Conservation (phyloP, 2,329 filamentous ascomycete species). For the Ceratocystis lukuohia region DNA sequence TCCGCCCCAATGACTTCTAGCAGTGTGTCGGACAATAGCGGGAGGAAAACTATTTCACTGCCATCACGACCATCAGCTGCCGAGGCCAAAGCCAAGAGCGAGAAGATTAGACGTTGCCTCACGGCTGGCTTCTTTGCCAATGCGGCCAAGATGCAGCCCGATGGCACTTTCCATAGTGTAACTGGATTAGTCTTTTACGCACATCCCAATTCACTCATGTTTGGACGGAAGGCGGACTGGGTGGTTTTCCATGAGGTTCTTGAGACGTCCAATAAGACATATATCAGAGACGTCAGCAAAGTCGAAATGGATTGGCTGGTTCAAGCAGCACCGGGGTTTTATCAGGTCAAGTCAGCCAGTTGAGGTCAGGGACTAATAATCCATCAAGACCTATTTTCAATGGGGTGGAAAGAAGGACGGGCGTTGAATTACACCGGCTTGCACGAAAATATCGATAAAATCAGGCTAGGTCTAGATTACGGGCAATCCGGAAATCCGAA, state of each 20-base stretch:
- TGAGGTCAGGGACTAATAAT: slow-evolving; percentile 9
- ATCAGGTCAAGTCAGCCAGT: slow-evolving; percentile 37
- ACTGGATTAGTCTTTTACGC: slow-evolving; percentile 68
- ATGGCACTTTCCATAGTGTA: slow-evolving; percentile 82
- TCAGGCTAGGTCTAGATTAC: not conserved
- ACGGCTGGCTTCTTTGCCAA: slow-evolving; percentile 87
- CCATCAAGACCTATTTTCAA: no score
- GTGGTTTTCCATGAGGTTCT: slow-evolving; percentile 89
- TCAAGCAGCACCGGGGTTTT: slow-evolving; percentile 78
- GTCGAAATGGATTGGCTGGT: slow-evolving; percentile 86
- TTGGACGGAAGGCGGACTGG: slow-evolving; percentile 93
- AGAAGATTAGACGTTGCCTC: slow-evolving; percentile 71
- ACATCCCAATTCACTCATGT: slow-evolving; percentile 87
- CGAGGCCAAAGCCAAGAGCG: slow-evolving; percentile 33
- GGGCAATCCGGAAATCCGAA: not conserved
- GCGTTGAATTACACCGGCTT: not conserved
- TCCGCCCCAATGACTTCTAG: slow-evolving; percentile 18
- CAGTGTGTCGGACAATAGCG: slow-evolving; percentile 20
- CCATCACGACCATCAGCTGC: slow-evolving; percentile 18
- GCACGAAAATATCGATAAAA: not conserved
- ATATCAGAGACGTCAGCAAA: slow-evolving; percentile 82
- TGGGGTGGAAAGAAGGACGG: not conserved
- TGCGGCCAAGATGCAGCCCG: slow-evolving; percentile 82
- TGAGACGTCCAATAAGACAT: slow-evolving; percentile 78
- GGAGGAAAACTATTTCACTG: not conserved